phyloP scores from a whole-genome alignment of 1,284 basidiomycete genomes.

The Pseudozyma sp. region DNA sequence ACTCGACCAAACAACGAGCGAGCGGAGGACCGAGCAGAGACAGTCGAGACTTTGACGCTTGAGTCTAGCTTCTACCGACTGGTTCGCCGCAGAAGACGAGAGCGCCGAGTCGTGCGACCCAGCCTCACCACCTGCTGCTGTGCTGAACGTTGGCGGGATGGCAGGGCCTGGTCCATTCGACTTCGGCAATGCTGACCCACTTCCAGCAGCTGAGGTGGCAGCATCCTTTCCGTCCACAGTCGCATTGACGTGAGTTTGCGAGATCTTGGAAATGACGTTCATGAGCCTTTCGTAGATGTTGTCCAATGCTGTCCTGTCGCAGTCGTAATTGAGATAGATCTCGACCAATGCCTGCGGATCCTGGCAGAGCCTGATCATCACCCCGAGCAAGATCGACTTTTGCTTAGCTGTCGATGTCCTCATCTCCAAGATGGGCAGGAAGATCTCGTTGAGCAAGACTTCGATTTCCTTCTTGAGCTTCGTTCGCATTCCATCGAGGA shows the following conservation, averaged over 20 bases:
- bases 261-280: slow-evolving; percentile 64
- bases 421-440: slow-evolving; percentile 99
- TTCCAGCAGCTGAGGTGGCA: slow-evolving; percentile 11
- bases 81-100: slow-evolving; percentile 28
- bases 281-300: slow-evolving; percentile 69
- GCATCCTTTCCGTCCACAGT: slow-evolving; percentile 42
- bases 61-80: slow-evolving; percentile 62
- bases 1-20: slow-evolving; percentile 64
- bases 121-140: slow-evolving; percentile 32
- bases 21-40: slow-evolving; percentile 66
- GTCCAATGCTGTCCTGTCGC: slow-evolving; percentile 67
- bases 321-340: slow-evolving; percentile 69
- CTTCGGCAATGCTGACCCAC: slow-evolving; percentile 19
- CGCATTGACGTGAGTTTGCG: slow-evolving; percentile 54
- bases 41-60: slow-evolving; percentile 68
- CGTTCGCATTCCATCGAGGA: slow-evolving; percentile 90
- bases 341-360: slow-evolving; percentile 68
- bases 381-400: slow-evolving; percentile 65
- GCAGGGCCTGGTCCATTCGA: slow-evolving; percentile 32
- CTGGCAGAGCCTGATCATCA: slow-evolving; percentile 64
- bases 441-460: slow-evolving; percentile 97
- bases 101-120: slow-evolving; percentile 23
- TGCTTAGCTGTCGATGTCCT: slow-evolving; percentile 90
- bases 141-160: slow-evolving; percentile 55
- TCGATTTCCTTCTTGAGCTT: slow-evolving; percentile 99